Base-by-base conservation (phyloP, 148 eudicot species). In the Cornus controversa region DNA sequence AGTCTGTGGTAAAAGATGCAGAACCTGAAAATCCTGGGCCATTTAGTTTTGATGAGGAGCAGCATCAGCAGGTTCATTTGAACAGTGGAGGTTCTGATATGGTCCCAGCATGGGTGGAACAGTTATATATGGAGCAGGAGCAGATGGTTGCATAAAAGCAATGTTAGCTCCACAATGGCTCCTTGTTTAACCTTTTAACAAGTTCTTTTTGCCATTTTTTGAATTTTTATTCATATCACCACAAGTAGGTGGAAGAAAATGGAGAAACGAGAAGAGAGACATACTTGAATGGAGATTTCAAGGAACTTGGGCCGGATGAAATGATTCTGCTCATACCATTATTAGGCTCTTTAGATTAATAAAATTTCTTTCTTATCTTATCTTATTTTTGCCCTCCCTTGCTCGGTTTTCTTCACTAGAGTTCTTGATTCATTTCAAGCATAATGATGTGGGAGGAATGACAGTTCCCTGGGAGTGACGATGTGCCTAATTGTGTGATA, bases 111-210 rank as follows among this genome's bases (percentile, higher is more conserved):
- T 93, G 95, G 97, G 84, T 81, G 57, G 94, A 92, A 83, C 94
- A 92, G 79, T 54, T 90, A 66, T 89, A 88, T 80, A 75, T 87
- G 85, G 97, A 94, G 75, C 97, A 92, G 81, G 92, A 94, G 86
- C 97, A 91, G 78, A 76, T 91, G 84, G 92, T 76, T 45, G 93
- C 93, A 70, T 93, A 69, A 88, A 29, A 72, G 27, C 67, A 4
- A 72, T 28, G 53, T 73, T 58, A 70, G 65, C 65, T 18, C 36
- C 22, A 3, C 24, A 67, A 67, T n/a, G 73, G 72, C 60, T 63
- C 23, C 57, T 63, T 42, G 18, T 37, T 26, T 74, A 68, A 60
- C 29, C n/a, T 67, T 73, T 27, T 76, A 20, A 74, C 16, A 37
- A 24, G 26, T 63, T 40, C 45, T 66, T 82, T 60, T 66, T 70